Base-by-base conservation (phyloP, 1,284 basidiomycete genomes). In the Schizopora paradoxa region DNA sequence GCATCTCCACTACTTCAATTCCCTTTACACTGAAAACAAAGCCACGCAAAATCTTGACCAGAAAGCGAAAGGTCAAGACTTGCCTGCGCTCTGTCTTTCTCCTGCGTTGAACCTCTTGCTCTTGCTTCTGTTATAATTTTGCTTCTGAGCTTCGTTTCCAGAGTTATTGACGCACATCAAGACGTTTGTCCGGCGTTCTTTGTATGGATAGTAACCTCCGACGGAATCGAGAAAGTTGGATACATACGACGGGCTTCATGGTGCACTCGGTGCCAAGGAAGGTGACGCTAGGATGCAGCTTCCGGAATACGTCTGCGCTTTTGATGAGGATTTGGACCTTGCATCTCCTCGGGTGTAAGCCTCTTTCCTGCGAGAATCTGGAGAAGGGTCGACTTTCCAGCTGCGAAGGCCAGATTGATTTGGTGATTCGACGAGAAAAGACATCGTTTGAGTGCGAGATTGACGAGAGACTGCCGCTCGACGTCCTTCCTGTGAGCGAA, bases 261-360 rank as follows among this genome's bases (percentile, higher is more conserved):
- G 92, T 91, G 91, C 88, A 94, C 68, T 93, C 90, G 1, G 91
- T 90, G 43, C 94, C 94, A 19, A 99, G 78, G 62, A 93, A 95
- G 6, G 91, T 88, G 21, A 96, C 79, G 6, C 89, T 88, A 36
- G 76, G 61, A 8, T 81, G 81, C 7, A 77, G 76, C 56, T 79
- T 69, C 45, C 79, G 74, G 65, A 97, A 97, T 31, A 96, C 92
- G 62, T 97, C 92, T 51, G 74, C 73, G 19, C 76, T 87, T 55
- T 90, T 77, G 57, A 96, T 79, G 44, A 72, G n/a, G n/a, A n/a
- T n/a, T n/a, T n/a, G 70, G 41, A 93, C 78, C 43, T 77, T 72
- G n/a, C 82, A 73, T 45, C 70, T n/a, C 77, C 42, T 72, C 63
- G 4, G 65, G 61, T 34, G 66, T 74, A 31, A 97, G 76, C 14